A percentile compares a stretch with the other conserved stretches of the same genome.
phyloP scores from a whole-genome alignment of 352 stramenopile genomes.

The Phytophthora palmivora region DNA sequence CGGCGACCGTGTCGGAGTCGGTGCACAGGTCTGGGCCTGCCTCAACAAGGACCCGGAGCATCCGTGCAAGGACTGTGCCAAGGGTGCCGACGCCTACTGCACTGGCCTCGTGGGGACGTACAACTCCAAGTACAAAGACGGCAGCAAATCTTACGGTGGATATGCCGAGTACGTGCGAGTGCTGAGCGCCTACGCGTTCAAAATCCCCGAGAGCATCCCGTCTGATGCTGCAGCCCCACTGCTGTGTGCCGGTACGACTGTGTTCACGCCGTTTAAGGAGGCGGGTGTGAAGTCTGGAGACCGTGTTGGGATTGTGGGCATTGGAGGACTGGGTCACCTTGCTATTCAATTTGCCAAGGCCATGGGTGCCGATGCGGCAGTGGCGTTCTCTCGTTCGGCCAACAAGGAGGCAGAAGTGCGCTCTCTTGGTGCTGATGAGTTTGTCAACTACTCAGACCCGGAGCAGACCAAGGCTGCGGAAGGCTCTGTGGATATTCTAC shows the following conservation, averaged over 20 bases:
- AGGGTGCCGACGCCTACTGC: constrained; percentile 76
- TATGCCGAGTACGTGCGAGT: constrained; percentile 81
- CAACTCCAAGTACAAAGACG: constrained; percentile 55
- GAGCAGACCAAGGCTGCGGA: constrained; percentile 36
- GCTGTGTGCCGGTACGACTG: constrained; percentile 88
- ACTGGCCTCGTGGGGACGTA: constrained; percentile 53
- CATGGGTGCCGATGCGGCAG: no score
- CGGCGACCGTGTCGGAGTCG: no score
- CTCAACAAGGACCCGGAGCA: constrained; percentile 11
- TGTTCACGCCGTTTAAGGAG: constrained; percentile 80
- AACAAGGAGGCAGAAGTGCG: no score
- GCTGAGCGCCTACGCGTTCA: constrained; percentile 65
- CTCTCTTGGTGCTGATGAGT: constrained; percentile 67
- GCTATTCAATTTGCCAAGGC: constrained; percentile 86
- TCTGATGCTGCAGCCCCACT: constrained; percentile 66
- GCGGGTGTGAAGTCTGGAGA: constrained; percentile 53
- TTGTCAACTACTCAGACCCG: constrained; percentile 61
- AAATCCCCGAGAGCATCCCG: constrained; percentile 74
- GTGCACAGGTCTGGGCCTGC: no score
- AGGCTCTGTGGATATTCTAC: constrained; percentile 66
- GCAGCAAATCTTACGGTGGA: constrained; percentile 52
- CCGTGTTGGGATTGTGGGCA: constrained; percentile 78
- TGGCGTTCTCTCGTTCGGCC: no score
- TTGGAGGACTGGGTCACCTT: constrained; percentile 88
- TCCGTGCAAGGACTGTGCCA: no score